Base-by-base conservation (phyloP, 73 alveolate species). In the Paramecium octaurelia region DNA sequence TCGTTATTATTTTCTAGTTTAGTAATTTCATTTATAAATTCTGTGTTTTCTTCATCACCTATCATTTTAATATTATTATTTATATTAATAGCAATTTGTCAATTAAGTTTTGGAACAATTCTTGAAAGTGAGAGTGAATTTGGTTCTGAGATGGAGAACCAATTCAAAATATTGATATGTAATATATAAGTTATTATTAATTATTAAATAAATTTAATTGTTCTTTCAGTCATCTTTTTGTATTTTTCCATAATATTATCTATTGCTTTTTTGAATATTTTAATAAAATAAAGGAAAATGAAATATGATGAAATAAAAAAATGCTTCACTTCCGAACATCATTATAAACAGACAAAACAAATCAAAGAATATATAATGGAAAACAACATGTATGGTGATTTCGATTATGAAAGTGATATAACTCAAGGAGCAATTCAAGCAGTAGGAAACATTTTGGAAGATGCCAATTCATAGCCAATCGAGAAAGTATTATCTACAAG, bases 21-120 rank as follows among this genome's bases (percentile, higher is more conserved):
- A 64, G 6, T 64, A 64, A 7, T 9, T 27, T 64, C 84, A 64
- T 42, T 64, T 27, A 64, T 64, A 64, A 64, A 64, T 64, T 64
- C 84, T 23, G 84, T 64, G 46, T 34, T 64, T 64, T 64, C 84
- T 34, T 64, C 84, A 64, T 64, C 84, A 12, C 84, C 84, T 23
- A 64, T 64, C 84, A 64, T 64, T 64, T 31, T 64, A 27, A 23
- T 64, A 18, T 54, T 54, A 12, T 54, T 54, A 54, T 54, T 54
- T 54, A 54, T 54, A 18, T 16, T 18, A 1, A 4, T 16, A 4
- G 69, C 21, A 18, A 54, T 54, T n/a, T 18, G 6, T 3, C 20
- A 54, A 54, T 54, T 54, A 23, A 6, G 31, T 54, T 18, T 1
- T 18, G 18, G 27, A 8, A 40, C 48, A 40, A 40, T 40, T 40